These are phyloP conservation scores for Lepidium sativum DNA, from an alignment of 345 rosid genomes.

Conservation along the genomic window DNA sequence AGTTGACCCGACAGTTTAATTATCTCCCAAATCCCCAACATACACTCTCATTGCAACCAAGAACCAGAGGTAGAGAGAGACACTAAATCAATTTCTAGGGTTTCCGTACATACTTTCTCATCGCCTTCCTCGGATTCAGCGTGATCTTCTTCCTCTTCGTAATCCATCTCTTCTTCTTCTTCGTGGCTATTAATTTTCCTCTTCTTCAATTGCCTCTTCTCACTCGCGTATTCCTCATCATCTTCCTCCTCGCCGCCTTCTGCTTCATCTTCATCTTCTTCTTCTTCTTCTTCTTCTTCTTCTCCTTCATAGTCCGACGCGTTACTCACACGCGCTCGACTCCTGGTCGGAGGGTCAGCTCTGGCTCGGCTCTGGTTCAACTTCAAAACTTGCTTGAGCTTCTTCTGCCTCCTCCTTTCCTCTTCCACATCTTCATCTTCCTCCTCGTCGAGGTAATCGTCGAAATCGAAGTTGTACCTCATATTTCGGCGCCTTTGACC, in stretches of 20 bases:
- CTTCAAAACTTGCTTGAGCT: slow-evolving; percentile 67
- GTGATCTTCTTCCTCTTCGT: not conserved
- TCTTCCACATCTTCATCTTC: slow-evolving; percentile 48
- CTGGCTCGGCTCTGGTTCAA: slow-evolving; percentile 44
- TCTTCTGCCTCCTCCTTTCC: slow-evolving; percentile 64
- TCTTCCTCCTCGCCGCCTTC: slow-evolving; percentile 19
- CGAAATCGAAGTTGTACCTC: slow-evolving; percentile 69
- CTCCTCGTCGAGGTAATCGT: slow-evolving; percentile 60
- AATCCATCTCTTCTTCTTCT: slow-evolving; percentile 6
- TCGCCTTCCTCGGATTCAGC: slow-evolving; percentile 8
- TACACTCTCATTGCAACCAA: slow-evolving; percentile 3
- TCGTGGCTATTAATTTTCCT: slow-evolving; percentile 26
- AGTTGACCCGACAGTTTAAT: slow-evolving; percentile 78
- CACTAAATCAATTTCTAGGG: slow-evolving; percentile 11
- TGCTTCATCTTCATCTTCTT: too few relatives aligned
- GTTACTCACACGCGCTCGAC: slow-evolving; percentile 26
- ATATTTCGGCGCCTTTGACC: slow-evolving; percentile 78
- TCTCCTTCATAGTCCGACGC: slow-evolving; percentile 27
- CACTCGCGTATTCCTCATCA: slow-evolving; percentile 12
- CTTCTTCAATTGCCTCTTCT: slow-evolving; percentile 22
- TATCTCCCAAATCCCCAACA: slow-evolving; percentile 34
- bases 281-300: too few relatives aligned
- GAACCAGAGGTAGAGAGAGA: not conserved
- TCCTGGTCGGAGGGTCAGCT: slow-evolving; percentile 16
- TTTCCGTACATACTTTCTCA: slow-evolving; percentile 25